Evolutionary conservation across 495 filamentous ascomycete genomes (phyloP), one percentile per base, ranked within the genome.

Genomic region (Trichoderma reesei): DNA sequence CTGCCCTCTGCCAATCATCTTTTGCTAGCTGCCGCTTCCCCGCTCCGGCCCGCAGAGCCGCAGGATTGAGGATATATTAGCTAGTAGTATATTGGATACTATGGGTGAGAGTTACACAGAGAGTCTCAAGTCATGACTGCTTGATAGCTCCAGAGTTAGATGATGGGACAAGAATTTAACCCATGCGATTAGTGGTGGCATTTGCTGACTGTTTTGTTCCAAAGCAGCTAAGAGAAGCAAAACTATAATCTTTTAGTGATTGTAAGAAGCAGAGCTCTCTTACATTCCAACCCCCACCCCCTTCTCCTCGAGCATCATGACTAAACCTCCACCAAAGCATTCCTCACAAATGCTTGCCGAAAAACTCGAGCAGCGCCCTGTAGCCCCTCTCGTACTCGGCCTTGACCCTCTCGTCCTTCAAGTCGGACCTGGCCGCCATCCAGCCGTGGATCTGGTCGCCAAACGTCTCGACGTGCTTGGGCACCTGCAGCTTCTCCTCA

Each of bases 381-480:
- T 96, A 96, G 0, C 90, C 91, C 14, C 88, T 77, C 75, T 85
- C 83, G 73, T 95, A 96, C 78, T 92, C 90, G 70, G 79, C 81
- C 72, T 80, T 85, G 48, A 90, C 87, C 65, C 82, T 80, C 6
- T 75, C 75, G 68, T 95, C 76, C 64, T 86, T 82, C 42, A 95
- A 71, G 71, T 94, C 81, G 26, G 76, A 79, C 33, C 89, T 78
- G 5, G 92, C 92, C 20, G 89, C 90, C 92, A 96, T 96, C 84
- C 86, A 96, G 37, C 92, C 91, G 75, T 96, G 91, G 59, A 95
- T 83, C 81, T 95, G 90, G 67, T 89, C 86, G 10, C 74, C 65
- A 69, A 90, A 96, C 39, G 82, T 92, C 83, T 94, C 88, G 20
- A 96, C 85, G 69, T 90, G 79, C 68, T 91, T 87, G 63, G 85